These are phyloP conservation scores for Juglanconis sp. DNA, from an alignment of 2,329 filamentous ascomycete species.

Conservation along the genomic window DNA sequence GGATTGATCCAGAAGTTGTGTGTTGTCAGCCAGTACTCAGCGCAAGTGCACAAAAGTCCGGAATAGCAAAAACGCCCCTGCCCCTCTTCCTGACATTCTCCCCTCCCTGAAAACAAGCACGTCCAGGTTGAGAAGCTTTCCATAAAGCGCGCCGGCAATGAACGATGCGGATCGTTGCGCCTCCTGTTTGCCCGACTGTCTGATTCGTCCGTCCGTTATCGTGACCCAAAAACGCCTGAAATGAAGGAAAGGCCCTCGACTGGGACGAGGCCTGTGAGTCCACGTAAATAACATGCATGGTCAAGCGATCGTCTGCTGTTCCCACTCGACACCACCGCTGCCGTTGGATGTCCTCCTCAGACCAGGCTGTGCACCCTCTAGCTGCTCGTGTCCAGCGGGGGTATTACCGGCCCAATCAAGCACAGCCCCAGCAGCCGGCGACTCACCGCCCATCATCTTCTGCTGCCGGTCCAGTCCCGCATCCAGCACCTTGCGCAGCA, in stretches of 20 bases:
- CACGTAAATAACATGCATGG: not conserved
- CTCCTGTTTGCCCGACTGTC: no score
- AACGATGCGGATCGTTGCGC: no score
- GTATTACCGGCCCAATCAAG: not conserved
- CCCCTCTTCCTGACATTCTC: no score
- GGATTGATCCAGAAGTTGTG: not conserved
- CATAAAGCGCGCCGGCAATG: no score
- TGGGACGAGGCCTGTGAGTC: not conserved
- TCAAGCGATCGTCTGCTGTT: not conserved
- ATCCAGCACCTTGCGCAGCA: conserved; percentile 52
- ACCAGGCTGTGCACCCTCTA: not conserved
- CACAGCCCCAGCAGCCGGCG: conserved; percentile 1
- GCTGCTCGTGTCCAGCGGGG: not conserved
- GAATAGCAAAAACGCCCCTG: no score
- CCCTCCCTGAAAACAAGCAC: no score
- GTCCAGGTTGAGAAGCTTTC: no score
- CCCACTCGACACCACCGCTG: not conserved
- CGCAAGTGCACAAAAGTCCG: no score
- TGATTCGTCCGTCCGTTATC: not conserved
- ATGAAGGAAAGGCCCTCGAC: not conserved
- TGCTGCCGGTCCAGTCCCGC: conserved; percentile 44
- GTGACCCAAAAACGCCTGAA: not conserved
- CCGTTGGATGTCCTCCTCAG: not conserved
- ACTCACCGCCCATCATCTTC: conserved; percentile 23
- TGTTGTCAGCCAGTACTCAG: no score